These are phyloP conservation scores for Hylodesmum podocarpum DNA, from an alignment of 306 rosid species.

Conservation along the genomic window DNA sequence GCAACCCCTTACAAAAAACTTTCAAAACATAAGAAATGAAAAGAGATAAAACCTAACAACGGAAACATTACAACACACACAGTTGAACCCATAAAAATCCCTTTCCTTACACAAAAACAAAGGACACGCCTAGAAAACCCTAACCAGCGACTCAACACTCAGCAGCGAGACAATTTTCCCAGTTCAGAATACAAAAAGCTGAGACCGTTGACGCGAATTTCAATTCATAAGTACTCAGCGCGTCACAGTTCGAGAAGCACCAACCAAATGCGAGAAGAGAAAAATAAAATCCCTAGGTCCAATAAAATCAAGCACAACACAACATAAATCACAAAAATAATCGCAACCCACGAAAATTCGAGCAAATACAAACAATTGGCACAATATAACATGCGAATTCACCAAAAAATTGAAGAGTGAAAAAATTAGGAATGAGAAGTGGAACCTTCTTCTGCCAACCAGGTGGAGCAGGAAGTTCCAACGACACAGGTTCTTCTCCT, in stretches of 20 bases:
- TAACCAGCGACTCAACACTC: background rate
- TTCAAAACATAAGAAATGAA: background rate
- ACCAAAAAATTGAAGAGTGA: constrained; percentile 8
- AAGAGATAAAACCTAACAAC: background rate
- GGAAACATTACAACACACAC: background rate
- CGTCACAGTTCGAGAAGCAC: constrained; percentile 35
- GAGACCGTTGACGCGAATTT: constrained; percentile 24
- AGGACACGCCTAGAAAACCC: constrained; percentile 26
- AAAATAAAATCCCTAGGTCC: constrained; percentile 48
- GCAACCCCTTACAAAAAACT: constrained; percentile 13
- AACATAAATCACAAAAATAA: constrained; percentile 27
- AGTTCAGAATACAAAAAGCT: constrained; percentile 31
- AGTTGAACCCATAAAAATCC: constrained; percentile 14
- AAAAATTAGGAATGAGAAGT: constrained; percentile 20
- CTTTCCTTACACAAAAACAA: background rate
- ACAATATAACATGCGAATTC: background rate
- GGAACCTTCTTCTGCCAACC: constrained; percentile 94
- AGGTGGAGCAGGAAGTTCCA: constrained; percentile 94
- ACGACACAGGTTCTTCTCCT: constrained; percentile 69
- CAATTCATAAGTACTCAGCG: background rate
- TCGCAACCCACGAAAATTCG: constrained; percentile 29
- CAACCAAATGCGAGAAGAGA: background rate
- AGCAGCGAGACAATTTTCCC: constrained; percentile 6
- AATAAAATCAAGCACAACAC: background rate
- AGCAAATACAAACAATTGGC: background rate